phyloP scores from a whole-genome alignment of 441 rosid genomes.

The Biscutella laevigata region DNA sequence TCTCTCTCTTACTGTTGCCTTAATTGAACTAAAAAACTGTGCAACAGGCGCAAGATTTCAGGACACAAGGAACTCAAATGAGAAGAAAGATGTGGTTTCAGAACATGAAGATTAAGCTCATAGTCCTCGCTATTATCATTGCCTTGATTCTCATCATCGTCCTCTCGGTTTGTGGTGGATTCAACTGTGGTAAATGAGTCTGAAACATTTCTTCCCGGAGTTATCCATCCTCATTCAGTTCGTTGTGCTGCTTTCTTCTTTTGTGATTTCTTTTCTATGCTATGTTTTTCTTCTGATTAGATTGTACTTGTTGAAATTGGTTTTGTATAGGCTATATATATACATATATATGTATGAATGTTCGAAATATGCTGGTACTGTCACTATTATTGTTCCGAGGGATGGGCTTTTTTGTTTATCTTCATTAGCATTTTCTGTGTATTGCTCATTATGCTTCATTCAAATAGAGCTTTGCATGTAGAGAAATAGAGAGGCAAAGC shows the following conservation, averaged over 20 bases:
- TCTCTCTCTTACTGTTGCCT: not conserved
- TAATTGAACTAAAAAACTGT: not conserved
- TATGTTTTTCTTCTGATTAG: constrained; percentile 19
- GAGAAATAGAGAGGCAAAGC: constrained; percentile 2
- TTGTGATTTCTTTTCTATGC: constrained; percentile 18
- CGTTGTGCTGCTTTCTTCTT: constrained; percentile 11
- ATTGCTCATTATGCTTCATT: no score
- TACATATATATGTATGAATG: constrained; percentile 17
- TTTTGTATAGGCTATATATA: constrained; percentile 25
- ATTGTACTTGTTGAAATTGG: constrained; percentile 21
- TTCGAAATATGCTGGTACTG: constrained; percentile 11
- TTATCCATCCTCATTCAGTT: constrained; percentile 13
- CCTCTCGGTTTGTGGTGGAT: constrained; percentile 58
- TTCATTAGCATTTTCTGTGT: no score
- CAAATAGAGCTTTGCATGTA: not conserved
- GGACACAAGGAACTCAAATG: constrained; percentile 42
- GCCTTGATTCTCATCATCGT: constrained; percentile 66
- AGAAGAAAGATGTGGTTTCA: constrained; percentile 76
- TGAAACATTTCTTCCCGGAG: constrained; percentile 7
- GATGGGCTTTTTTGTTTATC: no score
- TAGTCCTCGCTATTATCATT: constrained; percentile 54
- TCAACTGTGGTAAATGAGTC: constrained; percentile 34
- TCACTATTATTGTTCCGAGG: no score
- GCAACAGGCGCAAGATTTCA: constrained; percentile 61
- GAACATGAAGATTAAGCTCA: constrained; percentile 67